Evolutionary conservation across 75 land plant species (phyloP), one percentile per base, ranked within the genome.

Genomic region (Pinus albicaulis): DNA sequence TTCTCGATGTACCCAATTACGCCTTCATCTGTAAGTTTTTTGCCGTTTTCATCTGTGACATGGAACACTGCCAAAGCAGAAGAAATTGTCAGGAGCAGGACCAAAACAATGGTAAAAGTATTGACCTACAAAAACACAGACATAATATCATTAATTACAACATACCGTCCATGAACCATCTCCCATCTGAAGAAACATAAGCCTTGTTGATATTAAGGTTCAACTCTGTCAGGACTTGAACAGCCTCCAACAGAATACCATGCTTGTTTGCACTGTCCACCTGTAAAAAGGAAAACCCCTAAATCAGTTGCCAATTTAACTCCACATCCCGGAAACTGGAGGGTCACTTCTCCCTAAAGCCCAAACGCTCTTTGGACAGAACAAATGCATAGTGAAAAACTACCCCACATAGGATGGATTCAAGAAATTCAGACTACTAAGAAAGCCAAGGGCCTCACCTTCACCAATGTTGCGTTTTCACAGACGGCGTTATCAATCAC

Each of bases 101-200:
- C 48, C 8, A 59, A 59, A 59, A 59, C 12, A 59, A 22, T 8
- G n/a, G 22, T 4, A 59, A 59, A 5, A 22, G 3, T 48, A 72
- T 5, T 14, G 26, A 72, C 17, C 7, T 19, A 20, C 16, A 68
- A 68, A 4, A 20, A 53, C n/a, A 53, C 1, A 0, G 24, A 16
- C 8, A 25, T 1, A 68, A 68, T 12, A 68, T 48, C 52, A 48
- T 7, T 0, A 48, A 48, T 48, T 48, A 48, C 52, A 48, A 7
- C 83, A 71, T 79, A 91, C 93, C 95, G 71, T 92, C 91, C 95
- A 92, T 92, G 82, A 91, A 87, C 91, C 91, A 93, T 12, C 84
- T 36, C 41, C 93, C 93, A 74, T 93, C 95, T 36, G 93, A 93
- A 14, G 93, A 86, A 48, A 93, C 82, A 81, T 93, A 93, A n/a